These are phyloP conservation scores for Komagataella phaffii DNA, from an alignment of 805 yeast genomes.

Conservation along the genomic window DNA sequence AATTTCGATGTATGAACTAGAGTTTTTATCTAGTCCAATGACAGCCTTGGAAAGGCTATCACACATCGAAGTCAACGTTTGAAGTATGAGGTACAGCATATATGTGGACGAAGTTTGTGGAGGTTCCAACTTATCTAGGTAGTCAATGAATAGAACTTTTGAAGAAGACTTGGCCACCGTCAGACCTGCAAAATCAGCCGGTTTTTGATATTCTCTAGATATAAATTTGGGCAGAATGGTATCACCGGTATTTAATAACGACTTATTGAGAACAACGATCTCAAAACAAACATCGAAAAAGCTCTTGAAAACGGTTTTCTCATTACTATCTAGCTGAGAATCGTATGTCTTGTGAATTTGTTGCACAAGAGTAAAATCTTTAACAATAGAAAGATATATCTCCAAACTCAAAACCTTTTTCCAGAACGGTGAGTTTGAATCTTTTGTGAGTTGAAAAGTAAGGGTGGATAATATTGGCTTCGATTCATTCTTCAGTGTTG, in stretches of 20 bases:
- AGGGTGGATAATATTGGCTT: constrained; percentile 70
- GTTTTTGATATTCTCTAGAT: constrained; percentile 3
- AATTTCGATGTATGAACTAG: constrained; percentile 6
- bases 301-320: constrained; percentile 48
- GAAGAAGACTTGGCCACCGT: constrained; percentile 29
- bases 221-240: constrained; percentile 16
- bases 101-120: constrained; percentile 59
- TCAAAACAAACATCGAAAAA: constrained; percentile 29
- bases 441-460: constrained; percentile 55
- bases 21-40: constrained; percentile 14
- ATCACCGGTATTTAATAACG: constrained; percentile 20
- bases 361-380: constrained; percentile 38
- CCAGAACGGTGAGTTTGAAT: constrained; percentile 51
- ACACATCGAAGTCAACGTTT: constrained; percentile 37
- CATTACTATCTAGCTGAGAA: constrained; percentile 26
- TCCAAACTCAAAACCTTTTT: constrained; percentile 65
- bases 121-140: constrained; percentile 69
- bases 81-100: constrained; percentile 39
- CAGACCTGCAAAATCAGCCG: constrained; percentile 13
- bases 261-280: constrained; percentile 19
- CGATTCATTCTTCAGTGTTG: constrained; percentile 56
- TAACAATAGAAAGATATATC: constrained; percentile 44
- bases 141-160: constrained; percentile 52
- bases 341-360: constrained; percentile 54
- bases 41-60: constrained; percentile 58